Base-by-base conservation (phyloP, 2,329 filamentous ascomycete genomes). In the Trichoderma endophyticum region DNA sequence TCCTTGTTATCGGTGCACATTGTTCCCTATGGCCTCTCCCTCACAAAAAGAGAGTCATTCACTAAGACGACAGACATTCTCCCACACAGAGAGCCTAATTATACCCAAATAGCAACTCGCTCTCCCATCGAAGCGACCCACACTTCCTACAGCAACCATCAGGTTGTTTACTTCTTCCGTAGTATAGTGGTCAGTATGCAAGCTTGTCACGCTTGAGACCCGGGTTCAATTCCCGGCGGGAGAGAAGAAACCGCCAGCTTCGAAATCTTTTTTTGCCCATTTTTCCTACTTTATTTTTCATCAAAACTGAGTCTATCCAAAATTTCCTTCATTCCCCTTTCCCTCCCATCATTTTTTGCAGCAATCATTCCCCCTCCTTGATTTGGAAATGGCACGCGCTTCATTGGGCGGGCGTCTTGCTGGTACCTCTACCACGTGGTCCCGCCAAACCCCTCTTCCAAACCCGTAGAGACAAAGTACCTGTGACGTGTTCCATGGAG, bases 201-300 rank as follows among this genome's bases (percentile, higher is more conserved):
- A 75, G 74, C 74, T 75, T 75, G 73, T 75, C 74, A 75, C 74
- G 74, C 74, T 75, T 73, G 74, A 74, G 74, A 75, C 74, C 74
- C 73, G 74, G 74, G 74, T 75, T 75, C 74, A 74, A 75, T 74
- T 75, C 74, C 74, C 74, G 74, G 74, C 74, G 74, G 73, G 74
- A 75, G 74, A 75, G 74, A 18, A 74, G 70, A 64, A 67, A 48
- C 62, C 62, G 70, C 57, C 66, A 70, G 57, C 66, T 70, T 70
- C 66, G 57, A 70, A 54, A 36, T 28, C 4, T 21, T 61, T 70
- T 69, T 70, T 70, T 61, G 14, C 9, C 21, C 6, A 0, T 57
- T 59, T 34, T 5, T 24, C 30, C 8, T 26, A 36, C 59, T 14
- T 15, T 67, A 65, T n/a, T n/a, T 65, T n/a, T 43, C 28, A 21